Conservation (phyloP, 1,139 yeast genomes). For the Protomyces pachydermus region DNA sequence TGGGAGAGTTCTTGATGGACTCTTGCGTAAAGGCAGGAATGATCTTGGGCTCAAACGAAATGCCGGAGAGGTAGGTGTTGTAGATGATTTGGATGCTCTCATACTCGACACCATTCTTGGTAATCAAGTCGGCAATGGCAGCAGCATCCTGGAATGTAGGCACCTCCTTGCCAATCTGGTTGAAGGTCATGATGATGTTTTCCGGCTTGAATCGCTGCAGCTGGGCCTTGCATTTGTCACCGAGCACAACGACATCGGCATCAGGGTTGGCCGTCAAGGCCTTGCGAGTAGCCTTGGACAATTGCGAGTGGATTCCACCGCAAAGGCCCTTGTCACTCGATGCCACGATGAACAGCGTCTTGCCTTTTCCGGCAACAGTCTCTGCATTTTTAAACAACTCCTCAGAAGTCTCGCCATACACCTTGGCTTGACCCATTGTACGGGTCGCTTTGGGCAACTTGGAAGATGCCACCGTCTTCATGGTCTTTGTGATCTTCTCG, state of each 20-base stretch:
- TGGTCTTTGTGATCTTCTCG: constrained; percentile 98
- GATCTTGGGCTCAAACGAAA: constrained; percentile 78
- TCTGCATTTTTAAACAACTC: constrained; percentile 80
- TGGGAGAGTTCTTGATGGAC: constrained; percentile 80
- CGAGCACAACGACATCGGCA: constrained; percentile 80
- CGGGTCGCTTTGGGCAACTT: constrained; percentile 93
- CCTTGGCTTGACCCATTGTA: constrained; percentile 86
- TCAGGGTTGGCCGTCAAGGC: constrained; percentile 48
- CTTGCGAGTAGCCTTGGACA: constrained; percentile 79
- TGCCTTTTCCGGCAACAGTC: constrained; percentile 54
- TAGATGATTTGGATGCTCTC: constrained; percentile 73
- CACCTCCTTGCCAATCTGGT: constrained; percentile 92
- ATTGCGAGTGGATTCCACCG: constrained; percentile 95
- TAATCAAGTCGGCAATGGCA: constrained; percentile 78
- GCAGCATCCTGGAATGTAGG: constrained; percentile 91
- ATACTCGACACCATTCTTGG: constrained; percentile 54
- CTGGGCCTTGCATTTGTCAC: constrained; percentile 91
- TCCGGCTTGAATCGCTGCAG: constrained; percentile 74
- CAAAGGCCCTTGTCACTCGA: constrained; percentile 98
- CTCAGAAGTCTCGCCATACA: constrained; percentile 71
- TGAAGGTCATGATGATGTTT: constrained; percentile 66
- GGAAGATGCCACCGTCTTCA: constrained; percentile 98
- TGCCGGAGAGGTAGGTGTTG: constrained; percentile 83
- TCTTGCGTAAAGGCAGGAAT: constrained; percentile 64
- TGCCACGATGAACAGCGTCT: constrained; percentile 73